phyloP scores from a whole-genome alignment of 345 rosid species.

The Salix dunnii region DNA sequence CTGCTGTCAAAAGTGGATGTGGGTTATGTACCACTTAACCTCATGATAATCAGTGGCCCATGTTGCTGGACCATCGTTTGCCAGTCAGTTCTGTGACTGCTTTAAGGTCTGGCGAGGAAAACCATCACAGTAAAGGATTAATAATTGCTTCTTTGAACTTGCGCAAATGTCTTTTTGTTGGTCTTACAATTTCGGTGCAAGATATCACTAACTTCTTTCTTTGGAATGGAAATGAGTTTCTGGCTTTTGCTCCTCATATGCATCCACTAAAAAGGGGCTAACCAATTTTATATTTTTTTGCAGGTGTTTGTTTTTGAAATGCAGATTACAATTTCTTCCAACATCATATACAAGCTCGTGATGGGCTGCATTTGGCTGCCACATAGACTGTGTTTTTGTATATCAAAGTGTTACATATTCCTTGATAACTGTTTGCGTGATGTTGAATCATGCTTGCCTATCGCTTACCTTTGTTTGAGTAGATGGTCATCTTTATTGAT shows the following conservation, averaged over 20 bases:
- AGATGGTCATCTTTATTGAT: too few species aligned
- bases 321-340: not conserved
- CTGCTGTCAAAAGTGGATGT: not conserved
- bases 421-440: not conserved
- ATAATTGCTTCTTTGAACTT: not conserved
- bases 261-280: not conserved
- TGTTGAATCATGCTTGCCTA: not conserved
- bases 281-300: not conserved
- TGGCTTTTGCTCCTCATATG: not conserved
- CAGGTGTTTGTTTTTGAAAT: conserved; percentile 14
- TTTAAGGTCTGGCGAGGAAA: not conserved
- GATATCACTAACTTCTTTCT: too few species aligned
- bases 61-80: not conserved
- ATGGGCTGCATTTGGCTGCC: not conserved
- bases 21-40: not conserved
- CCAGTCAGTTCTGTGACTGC: not conserved
- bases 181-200: too few species aligned
- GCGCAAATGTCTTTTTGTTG: not conserved
- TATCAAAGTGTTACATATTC: not conserved
- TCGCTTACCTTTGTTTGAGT: not conserved
- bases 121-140: not conserved
- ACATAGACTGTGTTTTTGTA: not conserved
- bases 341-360: not conserved
- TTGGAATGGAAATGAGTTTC: too few species aligned
- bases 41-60: not conserved